Evolutionary conservation across 1,284 basidiomycete genomes (phyloP).

Genomic region (Exobasidium cylindrosporum): DNA sequence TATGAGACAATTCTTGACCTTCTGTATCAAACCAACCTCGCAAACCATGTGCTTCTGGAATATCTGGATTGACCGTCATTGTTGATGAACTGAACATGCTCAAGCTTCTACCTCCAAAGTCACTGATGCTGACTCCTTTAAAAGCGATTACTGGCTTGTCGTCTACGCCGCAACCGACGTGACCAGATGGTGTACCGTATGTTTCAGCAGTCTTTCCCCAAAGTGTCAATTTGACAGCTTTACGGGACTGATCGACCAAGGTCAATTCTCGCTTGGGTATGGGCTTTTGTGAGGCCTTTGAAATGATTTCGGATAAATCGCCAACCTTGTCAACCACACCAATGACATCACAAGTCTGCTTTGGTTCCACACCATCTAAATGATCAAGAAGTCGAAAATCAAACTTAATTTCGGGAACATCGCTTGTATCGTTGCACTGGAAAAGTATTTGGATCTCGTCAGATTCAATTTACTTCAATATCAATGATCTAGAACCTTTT

Average conservation of each 20-base stretch:
- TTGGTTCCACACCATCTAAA: constrained; percentile 50
- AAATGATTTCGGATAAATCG: constrained; percentile 48
- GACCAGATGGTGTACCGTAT: constrained; percentile 11
- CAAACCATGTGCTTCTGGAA: constrained; percentile 76
- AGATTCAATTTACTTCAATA: not conserved
- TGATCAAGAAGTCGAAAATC: constrained; percentile 50
- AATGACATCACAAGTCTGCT: constrained; percentile 56
- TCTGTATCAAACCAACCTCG: constrained; percentile 74
- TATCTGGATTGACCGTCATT: constrained; percentile 73
- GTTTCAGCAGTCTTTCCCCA: constrained; percentile 93
- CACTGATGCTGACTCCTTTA: constrained; percentile 91
- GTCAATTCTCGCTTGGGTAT: constrained; percentile 58
- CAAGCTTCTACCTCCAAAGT: constrained; percentile 77
- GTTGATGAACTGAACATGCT: constrained; percentile 67
- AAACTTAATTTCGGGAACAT: constrained; percentile 55
- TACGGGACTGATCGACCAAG: constrained; percentile 80
- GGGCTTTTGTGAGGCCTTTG: constrained; percentile 51
- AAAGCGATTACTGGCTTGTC: constrained; percentile 64
- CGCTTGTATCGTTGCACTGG: constrained; percentile 42
- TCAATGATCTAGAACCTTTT: not conserved
- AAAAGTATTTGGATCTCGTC: not conserved
- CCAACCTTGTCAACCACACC: constrained; percentile 46
- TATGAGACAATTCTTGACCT: constrained; percentile 23
- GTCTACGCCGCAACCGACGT: constrained; percentile 29
- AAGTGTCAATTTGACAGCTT: constrained; percentile 78